Evolutionary conservation across 257 asterid species (phyloP).

Genomic region (Fraxinus anomala): DNA sequence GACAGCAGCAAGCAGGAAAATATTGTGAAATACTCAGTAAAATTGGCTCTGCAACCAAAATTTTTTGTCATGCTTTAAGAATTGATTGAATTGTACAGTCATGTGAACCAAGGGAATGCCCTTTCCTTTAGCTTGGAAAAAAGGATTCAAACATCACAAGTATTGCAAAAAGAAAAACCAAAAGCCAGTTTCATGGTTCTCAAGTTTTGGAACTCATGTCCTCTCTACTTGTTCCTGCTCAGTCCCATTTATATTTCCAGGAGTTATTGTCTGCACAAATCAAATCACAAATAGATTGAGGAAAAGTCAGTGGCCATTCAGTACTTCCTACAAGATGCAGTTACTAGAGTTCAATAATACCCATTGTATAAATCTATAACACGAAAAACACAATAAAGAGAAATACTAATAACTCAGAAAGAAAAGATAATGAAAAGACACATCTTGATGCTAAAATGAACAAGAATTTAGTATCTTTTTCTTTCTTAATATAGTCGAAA

Average conservation of each 20-base stretch:
- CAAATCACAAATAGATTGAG: not conserved
- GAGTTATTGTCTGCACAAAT: conserved; percentile 47
- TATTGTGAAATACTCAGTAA: not conserved
- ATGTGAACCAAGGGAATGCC: not conserved
- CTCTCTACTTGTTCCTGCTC: conserved; percentile 33
- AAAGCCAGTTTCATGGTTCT: not conserved
- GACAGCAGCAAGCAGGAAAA: not conserved
- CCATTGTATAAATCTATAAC: not conserved
- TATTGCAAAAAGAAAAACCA: no score
- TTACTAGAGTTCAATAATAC: not conserved
- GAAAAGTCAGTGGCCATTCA: not conserved
- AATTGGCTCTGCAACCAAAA: not conserved
- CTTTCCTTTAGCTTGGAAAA: not conserved
- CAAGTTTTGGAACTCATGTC: conserved; percentile 11
- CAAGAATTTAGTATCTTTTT: no score
- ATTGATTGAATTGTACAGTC: not conserved
- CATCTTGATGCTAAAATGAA: no score
- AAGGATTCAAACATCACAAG: not conserved
- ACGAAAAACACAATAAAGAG: not conserved
- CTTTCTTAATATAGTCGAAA: not conserved
- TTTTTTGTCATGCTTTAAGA: not conserved
- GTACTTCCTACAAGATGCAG: not conserved
- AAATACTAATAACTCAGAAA: not conserved
- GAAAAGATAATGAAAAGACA: not conserved
- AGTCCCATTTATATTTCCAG: conserved; percentile 26